phyloP scores from a whole-genome alignment of 768 basidiomycete genomes.

The Hygrophorus russula region DNA sequence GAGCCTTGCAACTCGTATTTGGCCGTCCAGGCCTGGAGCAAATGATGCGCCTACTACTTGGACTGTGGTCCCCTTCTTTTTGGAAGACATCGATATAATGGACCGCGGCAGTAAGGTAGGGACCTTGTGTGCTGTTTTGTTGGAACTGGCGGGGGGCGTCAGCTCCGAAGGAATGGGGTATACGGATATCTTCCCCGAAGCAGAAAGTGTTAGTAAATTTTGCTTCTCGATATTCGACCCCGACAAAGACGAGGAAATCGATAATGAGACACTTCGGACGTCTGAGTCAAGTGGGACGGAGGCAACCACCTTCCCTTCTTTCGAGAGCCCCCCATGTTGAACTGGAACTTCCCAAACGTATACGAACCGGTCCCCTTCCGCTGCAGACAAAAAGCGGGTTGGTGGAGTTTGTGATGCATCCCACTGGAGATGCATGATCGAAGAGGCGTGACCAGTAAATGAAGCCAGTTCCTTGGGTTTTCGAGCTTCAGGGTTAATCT shows the following conservation, averaged over 20 bases:
- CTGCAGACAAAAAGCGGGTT: constrained; percentile 45
- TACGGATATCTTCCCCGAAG: constrained; percentile 48
- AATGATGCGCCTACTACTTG: constrained; percentile 39
- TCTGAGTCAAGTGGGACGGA: constrained; percentile 56
- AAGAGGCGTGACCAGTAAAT: constrained; percentile 59
- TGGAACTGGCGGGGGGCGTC: constrained; percentile 24
- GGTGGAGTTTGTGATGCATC: constrained; percentile 27
- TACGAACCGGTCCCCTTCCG: constrained; percentile 51
- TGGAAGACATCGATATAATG: constrained; percentile 29
- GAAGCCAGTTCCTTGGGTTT: constrained; percentile 35
- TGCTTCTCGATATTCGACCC: constrained; percentile 19
- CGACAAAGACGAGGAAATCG: constrained; percentile 17
- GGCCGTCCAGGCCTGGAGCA: constrained; percentile 26
- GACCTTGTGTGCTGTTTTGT: constrained; percentile 32
- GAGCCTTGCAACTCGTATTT: constrained; percentile 41
- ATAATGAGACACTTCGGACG: constrained; percentile 33
- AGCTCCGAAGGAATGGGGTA: constrained; percentile 42
- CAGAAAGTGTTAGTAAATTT: constrained; percentile 42
- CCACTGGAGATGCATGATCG: constrained; percentile 42
- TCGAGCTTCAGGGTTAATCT: constrained; percentile 18
- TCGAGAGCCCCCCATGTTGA: constrained; percentile 14
- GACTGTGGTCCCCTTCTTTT: constrained; percentile 21
- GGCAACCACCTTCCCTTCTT: constrained; percentile 43
- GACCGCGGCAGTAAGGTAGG: constrained; percentile 43
- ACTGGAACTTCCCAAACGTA: constrained; percentile 49